Evolutionary conservation across 768 basidiomycete genomes (phyloP).

Genomic region (Dioszegia aurantiaca): DNA sequence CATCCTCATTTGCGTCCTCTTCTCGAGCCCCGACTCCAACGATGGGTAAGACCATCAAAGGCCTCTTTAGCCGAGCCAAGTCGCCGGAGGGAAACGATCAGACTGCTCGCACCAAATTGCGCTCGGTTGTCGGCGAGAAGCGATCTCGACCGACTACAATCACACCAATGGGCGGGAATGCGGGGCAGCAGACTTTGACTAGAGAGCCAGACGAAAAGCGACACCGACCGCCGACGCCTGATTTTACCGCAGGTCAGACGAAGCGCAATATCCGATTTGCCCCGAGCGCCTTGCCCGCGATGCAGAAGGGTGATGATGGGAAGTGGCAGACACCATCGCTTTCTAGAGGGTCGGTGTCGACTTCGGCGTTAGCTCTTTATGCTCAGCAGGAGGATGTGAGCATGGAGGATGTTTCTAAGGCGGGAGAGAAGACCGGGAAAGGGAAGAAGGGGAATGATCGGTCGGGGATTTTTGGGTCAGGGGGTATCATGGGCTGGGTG

Average conservation of each 20-base stretch:
- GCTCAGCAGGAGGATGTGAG: slow-evolving; percentile 9
- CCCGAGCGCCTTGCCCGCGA: slow-evolving; percentile 26
- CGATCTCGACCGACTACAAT: slow-evolving; percentile 2
- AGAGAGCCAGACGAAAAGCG: slow-evolving; percentile 10
- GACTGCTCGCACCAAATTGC: slow-evolving; percentile 7
- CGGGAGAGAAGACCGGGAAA: slow-evolving; percentile 12
- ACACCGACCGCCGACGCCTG: slow-evolving; percentile 9
- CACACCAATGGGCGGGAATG: not conserved
- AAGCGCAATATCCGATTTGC: slow-evolving; percentile 24
- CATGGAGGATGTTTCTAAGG: slow-evolving; percentile 1
- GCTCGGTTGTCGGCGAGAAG: slow-evolving; percentile 14
- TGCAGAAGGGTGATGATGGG: slow-evolving; percentile 38
- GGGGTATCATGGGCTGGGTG: slow-evolving; percentile 3
- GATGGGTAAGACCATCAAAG: slow-evolving; percentile 9
- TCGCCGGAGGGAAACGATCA: slow-evolving; percentile 9
- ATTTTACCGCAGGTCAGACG: slow-evolving; percentile 19
- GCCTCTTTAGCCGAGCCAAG: slow-evolving; percentile 11
- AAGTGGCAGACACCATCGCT: slow-evolving; percentile 44
- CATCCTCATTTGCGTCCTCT: slow-evolving; percentile 4
- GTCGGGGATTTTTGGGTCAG: slow-evolving; percentile 15
- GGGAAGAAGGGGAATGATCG: slow-evolving; percentile 21
- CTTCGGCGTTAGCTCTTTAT: slow-evolving; percentile 31
- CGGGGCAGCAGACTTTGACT: not conserved
- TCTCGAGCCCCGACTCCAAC: slow-evolving; percentile 6
- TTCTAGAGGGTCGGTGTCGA: slow-evolving; percentile 44